These are phyloP conservation scores for Raffaelea deltoideospora DNA, from an alignment of 2,329 filamentous ascomycete genomes.

Conservation along the genomic window DNA sequence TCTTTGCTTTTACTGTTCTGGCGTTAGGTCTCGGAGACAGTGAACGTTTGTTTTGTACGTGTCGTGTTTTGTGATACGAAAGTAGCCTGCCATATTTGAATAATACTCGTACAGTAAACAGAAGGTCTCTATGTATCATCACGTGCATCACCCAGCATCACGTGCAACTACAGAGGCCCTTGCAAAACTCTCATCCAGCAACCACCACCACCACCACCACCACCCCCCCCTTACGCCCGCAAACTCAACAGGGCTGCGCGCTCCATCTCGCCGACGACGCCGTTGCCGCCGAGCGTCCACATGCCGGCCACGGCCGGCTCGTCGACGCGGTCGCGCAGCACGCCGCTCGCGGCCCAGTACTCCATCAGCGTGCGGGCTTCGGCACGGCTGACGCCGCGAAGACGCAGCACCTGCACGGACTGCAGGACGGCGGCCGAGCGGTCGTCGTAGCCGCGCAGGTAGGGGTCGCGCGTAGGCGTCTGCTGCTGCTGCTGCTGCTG, in stretches of 20 bases:
- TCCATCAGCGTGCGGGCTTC: constrained; percentile 76
- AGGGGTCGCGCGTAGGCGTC: constrained; percentile 29
- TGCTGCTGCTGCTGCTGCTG: background rate
- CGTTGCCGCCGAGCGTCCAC: constrained; percentile 70
- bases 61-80: too few relatives aligned
- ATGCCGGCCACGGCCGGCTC: constrained; percentile 61
- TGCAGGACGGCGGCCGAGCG: constrained; percentile 38
- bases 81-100: too few relatives aligned
- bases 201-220: too few relatives aligned
- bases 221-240: constrained; percentile 19
- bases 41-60: too few relatives aligned
- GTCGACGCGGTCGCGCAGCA: constrained; percentile 56
- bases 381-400: constrained; percentile 54
- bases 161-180: too few relatives aligned
- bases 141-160: too few relatives aligned
- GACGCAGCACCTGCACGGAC: constrained; percentile 33
- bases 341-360: constrained; percentile 80
- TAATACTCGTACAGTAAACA: too few relatives aligned
- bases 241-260: constrained; percentile 39
- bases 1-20: background rate
- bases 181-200: too few relatives aligned
- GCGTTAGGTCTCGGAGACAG: too few relatives aligned
- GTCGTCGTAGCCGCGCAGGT: constrained; percentile 39
- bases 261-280: constrained; percentile 77
- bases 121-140: too few relatives aligned